phyloP scores from a whole-genome alignment of 164 flowering plant genomes.

The Macadamia integrifolia region DNA sequence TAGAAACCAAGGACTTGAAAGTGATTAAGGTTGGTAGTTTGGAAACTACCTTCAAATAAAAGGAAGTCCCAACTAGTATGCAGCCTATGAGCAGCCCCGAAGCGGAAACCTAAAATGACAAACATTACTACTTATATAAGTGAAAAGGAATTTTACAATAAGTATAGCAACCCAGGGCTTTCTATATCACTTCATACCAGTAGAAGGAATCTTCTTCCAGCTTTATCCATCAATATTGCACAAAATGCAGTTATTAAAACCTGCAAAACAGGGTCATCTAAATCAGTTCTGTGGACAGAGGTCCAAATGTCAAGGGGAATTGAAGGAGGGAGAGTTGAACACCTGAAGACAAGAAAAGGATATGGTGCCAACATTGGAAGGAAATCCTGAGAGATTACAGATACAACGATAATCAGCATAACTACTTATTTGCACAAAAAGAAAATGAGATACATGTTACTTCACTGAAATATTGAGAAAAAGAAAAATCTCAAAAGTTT shows the following conservation, averaged over 20 bases:
- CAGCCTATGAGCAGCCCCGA: conserved; percentile 64
- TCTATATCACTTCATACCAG: conserved; percentile 34
- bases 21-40: neutral
- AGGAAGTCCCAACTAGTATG: conserved; percentile 45
- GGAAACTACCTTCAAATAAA: conserved; percentile 60
- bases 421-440: neutral
- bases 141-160: neutral
- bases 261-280: conserved; percentile 29
- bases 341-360: conserved; percentile 47
- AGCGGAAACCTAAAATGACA: conserved; percentile 50
- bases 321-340: neutral
- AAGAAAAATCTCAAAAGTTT: too few species aligned
- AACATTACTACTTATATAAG: neutral
- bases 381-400: conserved; percentile 34
- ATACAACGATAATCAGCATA: neutral
- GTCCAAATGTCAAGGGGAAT: neutral
- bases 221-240: conserved; percentile 57
- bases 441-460: too few species aligned
- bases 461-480: too few species aligned
- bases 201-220: conserved; percentile 80
- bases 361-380: conserved; percentile 39
- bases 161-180: neutral
- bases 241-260: conserved; percentile 62
- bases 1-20: neutral
- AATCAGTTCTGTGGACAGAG: neutral